Percentiles rank a stretch among this genome's conserved stretches.
phyloP scores from a whole-genome alignment of 192 early-diverging fungal genomes.

The Backusella psychrophila region DNA sequence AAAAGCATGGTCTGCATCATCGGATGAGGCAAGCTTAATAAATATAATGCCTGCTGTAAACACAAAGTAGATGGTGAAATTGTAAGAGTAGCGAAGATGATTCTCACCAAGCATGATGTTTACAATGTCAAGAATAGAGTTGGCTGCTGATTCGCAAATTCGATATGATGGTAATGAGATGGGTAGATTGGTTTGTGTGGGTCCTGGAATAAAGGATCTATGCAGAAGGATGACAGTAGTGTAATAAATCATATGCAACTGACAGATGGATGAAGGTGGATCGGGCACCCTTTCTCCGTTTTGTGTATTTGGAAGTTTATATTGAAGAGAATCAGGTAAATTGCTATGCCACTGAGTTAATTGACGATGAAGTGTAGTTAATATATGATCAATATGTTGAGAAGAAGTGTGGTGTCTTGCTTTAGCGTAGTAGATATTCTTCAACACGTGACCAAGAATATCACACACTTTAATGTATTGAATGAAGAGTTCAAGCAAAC shows the following conservation, averaged over 20 bases:
- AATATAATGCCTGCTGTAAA: constrained; percentile 40
- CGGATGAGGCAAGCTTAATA: constrained; percentile 28
- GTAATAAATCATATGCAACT: constrained; percentile 51
- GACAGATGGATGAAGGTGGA: constrained; percentile 22
- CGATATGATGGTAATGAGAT: constrained; percentile 30
- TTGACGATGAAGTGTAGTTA: constrained; percentile 27
- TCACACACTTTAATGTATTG: constrained; percentile 45
- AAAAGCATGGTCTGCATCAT: constrained; percentile 17
- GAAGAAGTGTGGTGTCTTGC: constrained; percentile 21
- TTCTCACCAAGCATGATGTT: constrained; percentile 28
- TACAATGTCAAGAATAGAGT: constrained; percentile 26
- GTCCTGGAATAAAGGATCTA: constrained; percentile 48
- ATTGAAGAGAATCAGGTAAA: constrained; percentile 45
- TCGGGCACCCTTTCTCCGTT: constrained; percentile 21
- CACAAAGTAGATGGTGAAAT: constrained; percentile 28
- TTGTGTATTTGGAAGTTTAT: constrained; percentile 35
- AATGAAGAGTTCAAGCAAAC: constrained; percentile 32
- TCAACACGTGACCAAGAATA: constrained; percentile 52
- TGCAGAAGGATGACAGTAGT: constrained; percentile 51
- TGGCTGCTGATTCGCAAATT: constrained; percentile 27
- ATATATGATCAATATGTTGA: constrained; percentile 26
- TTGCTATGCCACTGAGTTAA: constrained; percentile 40
- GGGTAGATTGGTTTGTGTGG: constrained; percentile 19
- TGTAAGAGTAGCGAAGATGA: constrained; percentile 17
- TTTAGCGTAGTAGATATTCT: constrained; percentile 50